phyloP scores from a whole-genome alignment of 169 alveolate species.

The Eimeria tenella region DNA sequence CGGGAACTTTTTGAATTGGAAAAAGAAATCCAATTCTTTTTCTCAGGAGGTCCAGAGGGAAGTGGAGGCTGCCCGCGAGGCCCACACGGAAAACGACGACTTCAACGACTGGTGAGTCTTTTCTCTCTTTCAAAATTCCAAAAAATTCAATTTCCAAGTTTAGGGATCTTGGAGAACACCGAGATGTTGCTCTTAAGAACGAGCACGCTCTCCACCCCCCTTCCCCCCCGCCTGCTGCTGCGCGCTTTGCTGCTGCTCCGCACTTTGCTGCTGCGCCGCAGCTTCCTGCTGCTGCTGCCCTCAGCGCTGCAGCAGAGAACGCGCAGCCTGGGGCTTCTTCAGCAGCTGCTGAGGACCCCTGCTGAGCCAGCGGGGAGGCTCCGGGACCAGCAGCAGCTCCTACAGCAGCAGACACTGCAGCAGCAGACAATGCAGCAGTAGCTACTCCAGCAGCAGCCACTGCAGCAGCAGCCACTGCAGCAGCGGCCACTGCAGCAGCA shows the following conservation, averaged over 20 bases:
- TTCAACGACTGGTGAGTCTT: slow-evolving; percentile 47
- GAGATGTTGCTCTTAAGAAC: slow-evolving; percentile 34
- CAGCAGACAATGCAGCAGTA: too few species aligned
- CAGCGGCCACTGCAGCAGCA: too few species aligned
- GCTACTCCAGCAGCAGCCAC: too few species aligned
- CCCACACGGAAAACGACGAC: slow-evolving; percentile 55
- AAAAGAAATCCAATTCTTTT: background rate
- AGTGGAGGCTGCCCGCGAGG: slow-evolving; percentile 40
- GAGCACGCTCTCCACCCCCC: slow-evolving; percentile 17
- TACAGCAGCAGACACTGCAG: too few species aligned
- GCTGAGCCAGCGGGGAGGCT: too few species aligned
- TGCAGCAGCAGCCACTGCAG: too few species aligned
- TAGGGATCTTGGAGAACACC: slow-evolving; percentile 22
- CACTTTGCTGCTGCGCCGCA: background rate
- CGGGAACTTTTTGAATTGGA: background rate
- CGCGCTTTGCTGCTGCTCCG: background rate
- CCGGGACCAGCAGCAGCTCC: too few species aligned
- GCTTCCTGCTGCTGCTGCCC: too few species aligned
- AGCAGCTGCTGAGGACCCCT: too few species aligned
- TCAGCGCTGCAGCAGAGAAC: too few species aligned
- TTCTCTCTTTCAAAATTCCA: background rate
- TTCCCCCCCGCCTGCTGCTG: background rate
- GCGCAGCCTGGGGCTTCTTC: too few species aligned
- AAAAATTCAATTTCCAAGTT: background rate
- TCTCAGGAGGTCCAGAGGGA: slow-evolving; percentile 20